Evolutionary conservation across 352 stramenopile species (phyloP), one percentile per base, ranked within the genome.

Genomic region (Pythium plurisporium): DNA sequence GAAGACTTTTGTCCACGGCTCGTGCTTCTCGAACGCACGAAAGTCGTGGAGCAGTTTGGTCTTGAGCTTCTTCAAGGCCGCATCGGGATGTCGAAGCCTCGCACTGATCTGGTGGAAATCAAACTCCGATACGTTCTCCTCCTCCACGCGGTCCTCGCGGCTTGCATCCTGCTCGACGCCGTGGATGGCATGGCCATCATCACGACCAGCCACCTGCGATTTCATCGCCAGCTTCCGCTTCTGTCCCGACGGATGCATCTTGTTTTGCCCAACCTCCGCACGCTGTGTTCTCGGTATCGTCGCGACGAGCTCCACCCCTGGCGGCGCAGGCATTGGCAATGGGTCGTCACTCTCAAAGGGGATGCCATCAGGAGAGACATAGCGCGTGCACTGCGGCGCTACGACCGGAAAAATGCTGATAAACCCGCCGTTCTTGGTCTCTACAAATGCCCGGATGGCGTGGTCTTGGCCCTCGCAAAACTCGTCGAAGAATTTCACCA

Each of bases 391-490:
- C 14, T 38, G 27, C 14, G 41, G 49, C 7, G 47, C 48, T 26
- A 27, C 29, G 8, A 80, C 55, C 0, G 75, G 78, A 41, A 75
- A 62, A 26, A 88, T 43, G 15, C 66, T 72, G 40, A 88, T 51
- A 36, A 82, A 72, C 1, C 68, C 70, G n/a, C 15, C 54, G 65
- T 23, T 61, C 59, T 0, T 67, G 43, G n/a, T n/a, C 15, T 65
- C 62, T 44, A 80, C 61, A 57, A 86, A 82, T 22, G 55, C 40
- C 6, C 57, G 33, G 22, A 89, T 37, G 38, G 74, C 74, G n/a
- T 57, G 51, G 51, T 83, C 72, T 0, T 79, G 53, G 12, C 69
- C 63, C 11, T 72, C 62, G 55, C 80, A 64, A 55, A 75, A 89
- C 26, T 89, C 75, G 44, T 64, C 55, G 38, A 84, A 74, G 20